A percentile compares a stretch with the other conserved stretches of the same genome.
These are phyloP conservation scores for Dichotomocladium elegans DNA, from an alignment of 371 early-diverging fungal genomes.

Conservation along the genomic window DNA sequence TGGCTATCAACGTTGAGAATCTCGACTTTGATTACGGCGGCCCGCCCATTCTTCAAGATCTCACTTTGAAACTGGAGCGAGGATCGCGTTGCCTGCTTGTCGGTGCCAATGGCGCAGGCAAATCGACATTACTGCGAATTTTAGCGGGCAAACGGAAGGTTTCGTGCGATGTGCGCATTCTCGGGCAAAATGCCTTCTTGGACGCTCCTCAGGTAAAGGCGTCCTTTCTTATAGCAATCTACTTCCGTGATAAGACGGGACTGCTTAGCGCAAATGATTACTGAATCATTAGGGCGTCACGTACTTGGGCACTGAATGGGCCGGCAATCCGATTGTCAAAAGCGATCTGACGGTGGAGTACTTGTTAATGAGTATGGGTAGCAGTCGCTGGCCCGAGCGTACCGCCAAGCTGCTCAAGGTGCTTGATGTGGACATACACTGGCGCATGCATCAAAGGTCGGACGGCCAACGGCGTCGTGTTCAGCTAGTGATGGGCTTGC, in stretches of 20 bases:
- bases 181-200: slow-evolving; percentile 64
- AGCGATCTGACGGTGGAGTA: slow-evolving; percentile 66
- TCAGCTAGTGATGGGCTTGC: slow-evolving; percentile 72
- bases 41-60: slow-evolving; percentile 48
- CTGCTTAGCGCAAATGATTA: not conserved
- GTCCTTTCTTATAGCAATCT: not conserved
- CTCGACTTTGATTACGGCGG: slow-evolving; percentile 65
- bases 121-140: slow-evolving; percentile 63
- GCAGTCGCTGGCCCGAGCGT: slow-evolving; percentile 61
- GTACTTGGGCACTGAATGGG: slow-evolving; percentile 85
- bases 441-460: slow-evolving; percentile 73
- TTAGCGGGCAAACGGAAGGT: slow-evolving; percentile 71
- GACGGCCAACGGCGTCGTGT: slow-evolving; percentile 67
- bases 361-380: slow-evolving; percentile 67
- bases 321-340: slow-evolving; percentile 48
- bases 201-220: slow-evolving; percentile 46
- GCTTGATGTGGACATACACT: slow-evolving; percentile 66
- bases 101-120: slow-evolving; percentile 66
- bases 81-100: slow-evolving; percentile 64
- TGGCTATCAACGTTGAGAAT: slow-evolving; percentile 26
- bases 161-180: slow-evolving; percentile 47
- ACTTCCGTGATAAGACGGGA: not conserved
- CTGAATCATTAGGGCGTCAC: slow-evolving; percentile 51
- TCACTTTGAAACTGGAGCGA: slow-evolving; percentile 44
- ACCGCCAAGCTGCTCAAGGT: slow-evolving; percentile 58